These are phyloP conservation scores for Sorghum bicolor DNA, from an alignment of 176 grass and related monocot genomes.

Conservation along the genomic window Sorghum_bicolor_NCBIv3 NC_012872.2:64063001-64063500, in stretches of 20 bases:
- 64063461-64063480: slow-evolving; percentile 82
- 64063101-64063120: slow-evolving; percentile 10
- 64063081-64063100: neutral
- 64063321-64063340: slow-evolving; percentile 1
- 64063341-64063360: neutral
- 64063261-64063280: neutral
- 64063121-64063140: neutral
- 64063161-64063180: neutral
- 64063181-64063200: neutral
- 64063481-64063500: slow-evolving; percentile 82
- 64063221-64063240: slow-evolving; percentile 10
- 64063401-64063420: slow-evolving; percentile 89
- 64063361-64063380: neutral
- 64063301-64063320: neutral
- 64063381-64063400: slow-evolving; percentile 80
- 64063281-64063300: neutral
- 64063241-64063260: neutral
- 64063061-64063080: slow-evolving; percentile 3
- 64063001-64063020: slow-evolving; percentile 7
- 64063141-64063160: neutral
- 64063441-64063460: slow-evolving; percentile 55
- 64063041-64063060: neutral
- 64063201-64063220: slow-evolving; percentile 10
- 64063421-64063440: slow-evolving; percentile 88
- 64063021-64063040: slow-evolving; percentile 4